Evolutionary conservation across 2,329 filamentous ascomycete genomes (phyloP).

Genomic region (Hypoxylon sp.): DNA sequence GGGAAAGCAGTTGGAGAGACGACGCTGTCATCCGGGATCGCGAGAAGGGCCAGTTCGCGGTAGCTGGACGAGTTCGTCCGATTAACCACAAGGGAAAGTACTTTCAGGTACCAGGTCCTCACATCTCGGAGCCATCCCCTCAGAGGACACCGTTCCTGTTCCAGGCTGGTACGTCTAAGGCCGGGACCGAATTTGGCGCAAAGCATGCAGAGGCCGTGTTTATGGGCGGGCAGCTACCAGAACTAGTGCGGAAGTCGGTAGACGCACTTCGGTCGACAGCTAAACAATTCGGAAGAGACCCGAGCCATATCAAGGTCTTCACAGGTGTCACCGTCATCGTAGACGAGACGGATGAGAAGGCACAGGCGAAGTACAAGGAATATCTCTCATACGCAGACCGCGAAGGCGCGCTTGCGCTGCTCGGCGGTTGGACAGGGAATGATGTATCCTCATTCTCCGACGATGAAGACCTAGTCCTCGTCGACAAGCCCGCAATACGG

Average conservation of each 20-base stretch:
- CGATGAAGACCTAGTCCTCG: conserved; percentile 69
- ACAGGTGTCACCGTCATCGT: conserved; percentile 64
- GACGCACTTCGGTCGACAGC: conserved; percentile 67
- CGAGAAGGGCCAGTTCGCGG: conserved; percentile 68
- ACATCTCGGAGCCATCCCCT: conserved; percentile 68
- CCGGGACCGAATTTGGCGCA: conserved; percentile 69
- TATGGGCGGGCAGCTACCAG: conserved; percentile 67
- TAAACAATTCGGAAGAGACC: conserved; percentile 65
- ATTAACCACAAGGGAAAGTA: conserved; percentile 73
- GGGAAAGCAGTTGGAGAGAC: conserved; percentile 69
- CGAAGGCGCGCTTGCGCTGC: conserved; percentile 68
- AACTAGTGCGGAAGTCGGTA: conserved; percentile 65
- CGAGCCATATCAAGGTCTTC: conserved; percentile 69
- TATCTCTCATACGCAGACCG: conserved; percentile 66
- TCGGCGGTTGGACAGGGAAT: conserved; percentile 71
- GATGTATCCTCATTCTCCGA: conserved; percentile 70
- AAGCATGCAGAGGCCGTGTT: conserved; percentile 73
- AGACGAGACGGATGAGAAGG: conserved; percentile 66
- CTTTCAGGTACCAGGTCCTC: conserved; percentile 61
- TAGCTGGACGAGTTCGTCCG: conserved; percentile 69
- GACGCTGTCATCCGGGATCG: conserved; percentile 69
- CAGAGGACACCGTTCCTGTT: conserved; percentile 71
- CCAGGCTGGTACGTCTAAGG: conserved; percentile 71
- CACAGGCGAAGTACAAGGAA: conserved; percentile 65
- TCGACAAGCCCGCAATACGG: conserved; percentile 67